Conservation (phyloP, 805 yeast species). For the Komagataella kurtzmanii region DNA sequence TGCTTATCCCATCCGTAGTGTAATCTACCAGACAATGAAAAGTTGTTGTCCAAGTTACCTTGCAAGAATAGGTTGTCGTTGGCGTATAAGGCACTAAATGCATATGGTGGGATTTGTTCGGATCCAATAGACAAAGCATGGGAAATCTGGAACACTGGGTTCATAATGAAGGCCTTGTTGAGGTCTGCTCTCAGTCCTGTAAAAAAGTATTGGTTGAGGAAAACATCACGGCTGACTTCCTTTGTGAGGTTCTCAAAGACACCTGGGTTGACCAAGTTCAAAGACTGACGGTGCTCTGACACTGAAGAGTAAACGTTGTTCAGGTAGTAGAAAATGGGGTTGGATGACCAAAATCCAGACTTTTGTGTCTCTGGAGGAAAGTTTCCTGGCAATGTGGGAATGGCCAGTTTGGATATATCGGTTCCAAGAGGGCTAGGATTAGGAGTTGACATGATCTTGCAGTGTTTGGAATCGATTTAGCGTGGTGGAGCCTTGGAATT, state of each 20-base stretch:
- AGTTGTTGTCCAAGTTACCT: conserved; percentile 84
- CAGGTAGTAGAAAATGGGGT: conserved; percentile 70
- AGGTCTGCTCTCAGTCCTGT: conserved; percentile 95
- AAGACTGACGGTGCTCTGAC: conserved; percentile 64
- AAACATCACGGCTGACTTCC: conserved; percentile 90
- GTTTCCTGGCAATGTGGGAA: conserved; percentile 47
- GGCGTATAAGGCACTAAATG: conserved; percentile 82
- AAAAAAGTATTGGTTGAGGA: conserved; percentile 78
- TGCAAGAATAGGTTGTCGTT: conserved; percentile 76
- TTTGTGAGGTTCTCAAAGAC: conserved; percentile 85
- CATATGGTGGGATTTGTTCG: conserved; percentile 75
- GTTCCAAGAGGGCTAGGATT: neutral
- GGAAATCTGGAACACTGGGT: conserved; percentile 93
- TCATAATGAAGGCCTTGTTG: conserved; percentile 79
- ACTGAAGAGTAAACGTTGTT: conserved; percentile 64
- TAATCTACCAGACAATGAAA: conserved; percentile 74
- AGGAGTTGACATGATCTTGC: conserved; percentile 3
- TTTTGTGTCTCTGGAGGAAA: conserved; percentile 38
- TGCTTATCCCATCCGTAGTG: conserved; percentile 83
- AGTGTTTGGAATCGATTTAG: neutral
- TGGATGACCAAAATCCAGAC: conserved; percentile 61
- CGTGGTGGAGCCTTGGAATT: neutral
- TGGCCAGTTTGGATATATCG: conserved; percentile 12
- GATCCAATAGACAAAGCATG: conserved; percentile 89
- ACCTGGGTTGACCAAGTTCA: conserved; percentile 86